phyloP scores from a whole-genome alignment of 805 yeast genomes.

The Clavispora phyllophila region DNA sequence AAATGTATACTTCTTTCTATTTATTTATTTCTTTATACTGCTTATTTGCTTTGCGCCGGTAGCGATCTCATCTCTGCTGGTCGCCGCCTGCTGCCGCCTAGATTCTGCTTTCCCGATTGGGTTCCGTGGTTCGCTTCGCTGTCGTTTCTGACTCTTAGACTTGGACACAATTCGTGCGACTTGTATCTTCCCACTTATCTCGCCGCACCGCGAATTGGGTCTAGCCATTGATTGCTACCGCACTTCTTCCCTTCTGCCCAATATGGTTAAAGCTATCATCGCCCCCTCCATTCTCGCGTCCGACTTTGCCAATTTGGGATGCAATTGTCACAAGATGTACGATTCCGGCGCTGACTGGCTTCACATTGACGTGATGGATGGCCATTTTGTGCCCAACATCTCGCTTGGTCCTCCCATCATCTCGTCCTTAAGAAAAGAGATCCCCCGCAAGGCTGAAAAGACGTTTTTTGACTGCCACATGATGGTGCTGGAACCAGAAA shows the following conservation, averaged over 20 bases:
- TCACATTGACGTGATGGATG: conserved; percentile 98
- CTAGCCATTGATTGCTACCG: too few species aligned
- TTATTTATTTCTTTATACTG: too few species aligned
- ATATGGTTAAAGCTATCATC: conserved; percentile 74
- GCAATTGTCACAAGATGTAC: conserved; percentile 79
- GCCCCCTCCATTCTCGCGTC: conserved; percentile 95
- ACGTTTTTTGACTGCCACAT: conserved; percentile 89
- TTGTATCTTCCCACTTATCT: background rate
- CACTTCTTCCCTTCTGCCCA: background rate
- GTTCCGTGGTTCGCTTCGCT: too few species aligned
- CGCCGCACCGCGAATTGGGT: background rate
- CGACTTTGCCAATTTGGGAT: conserved; percentile 84
- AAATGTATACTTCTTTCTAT: background rate
- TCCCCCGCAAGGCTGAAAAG: conserved; percentile 58
- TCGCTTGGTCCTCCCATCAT: conserved; percentile 92
- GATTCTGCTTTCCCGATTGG: too few species aligned
- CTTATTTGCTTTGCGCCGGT: too few species aligned
- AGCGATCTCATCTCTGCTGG: too few species aligned
- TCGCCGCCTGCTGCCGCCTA: too few species aligned
- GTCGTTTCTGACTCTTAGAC: too few species aligned
- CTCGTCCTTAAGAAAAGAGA: conserved; percentile 64
- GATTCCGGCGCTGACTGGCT: conserved; percentile 91
- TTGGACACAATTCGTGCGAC: too few species aligned
- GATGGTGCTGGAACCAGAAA: conserved; percentile 93
- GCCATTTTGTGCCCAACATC: conserved; percentile 95